Evolutionary conservation across 345 rosid species (phyloP), one percentile per base, ranked within the genome.

Genomic region (Bruguiera parviflora): DNA sequence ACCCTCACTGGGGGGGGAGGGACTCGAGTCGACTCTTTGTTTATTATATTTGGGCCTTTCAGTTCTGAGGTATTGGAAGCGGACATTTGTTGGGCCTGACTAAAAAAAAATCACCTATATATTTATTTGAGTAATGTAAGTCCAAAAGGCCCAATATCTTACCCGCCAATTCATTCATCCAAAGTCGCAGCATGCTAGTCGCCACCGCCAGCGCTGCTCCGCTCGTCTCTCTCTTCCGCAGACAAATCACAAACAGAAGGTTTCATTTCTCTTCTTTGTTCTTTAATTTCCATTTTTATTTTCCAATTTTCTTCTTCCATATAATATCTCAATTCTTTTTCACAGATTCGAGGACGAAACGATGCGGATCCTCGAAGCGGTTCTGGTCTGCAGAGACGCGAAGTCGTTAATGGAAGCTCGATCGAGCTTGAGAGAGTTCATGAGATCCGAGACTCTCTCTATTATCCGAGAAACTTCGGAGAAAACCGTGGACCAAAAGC

Each of bases 271-370:
- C 46, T 49, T 49, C 5, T 11, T 61, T n/a, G 8, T 21, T 33
- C 16, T 69, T 65, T 68, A n/a, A 29, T 59, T 6, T 31, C 24
- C 6, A 24, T 58, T 47, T 58, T 55, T 10, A 11, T 56, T 51
- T 11, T 22, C 32, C 9, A 46, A 8, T 65, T 46, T 69, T 73
- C 9, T 55, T 31, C n/a, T 43, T 66, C 33, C 4, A 9, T 22
- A 4, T 63, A 33, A 35, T 31, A 35, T 65, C 16, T 39, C 61
- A 18, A 46, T 31, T 62, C 20, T 35, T 60, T 58, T 67, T 71
- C 16, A 77, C 82, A 89, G 98, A 73, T 86, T 92, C 72, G 80
- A 80, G 46, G 87, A 77, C 21, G 85, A 72, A 62, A 66, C 92
- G 33, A 89, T 92, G 66, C 83, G 78, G 57, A 71, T 85, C 73